These are phyloP conservation scores for Chrysanthemum seticuspe DNA, from an alignment of 129 eudicot genomes.

Conservation along the genomic window DNA sequence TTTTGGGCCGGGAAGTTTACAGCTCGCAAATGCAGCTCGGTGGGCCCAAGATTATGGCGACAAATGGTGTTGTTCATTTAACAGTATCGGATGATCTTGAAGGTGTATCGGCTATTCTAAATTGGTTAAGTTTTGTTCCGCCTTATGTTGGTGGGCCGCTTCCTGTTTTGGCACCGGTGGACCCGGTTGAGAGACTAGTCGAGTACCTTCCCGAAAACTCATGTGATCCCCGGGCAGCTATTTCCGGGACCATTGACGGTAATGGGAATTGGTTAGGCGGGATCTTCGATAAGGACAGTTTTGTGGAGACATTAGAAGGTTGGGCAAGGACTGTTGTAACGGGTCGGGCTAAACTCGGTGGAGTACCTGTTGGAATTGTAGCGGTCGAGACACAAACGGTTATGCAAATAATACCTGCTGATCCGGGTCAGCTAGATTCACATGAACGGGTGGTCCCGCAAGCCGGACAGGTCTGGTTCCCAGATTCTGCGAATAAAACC, in stretches of 20 bases:
- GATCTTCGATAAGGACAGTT: constrained; percentile 80
- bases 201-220: constrained; percentile 80
- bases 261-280: constrained; percentile 82
- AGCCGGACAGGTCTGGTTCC: constrained; percentile 99
- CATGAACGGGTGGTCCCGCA: constrained; percentile 96
- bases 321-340: constrained; percentile 99
- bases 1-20: constrained; percentile 95
- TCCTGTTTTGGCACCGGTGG: constrained; percentile 68
- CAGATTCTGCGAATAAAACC: constrained; percentile 91
- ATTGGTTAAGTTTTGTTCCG: constrained; percentile 92
- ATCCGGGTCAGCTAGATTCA: constrained; percentile 98
- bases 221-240: constrained; percentile 96
- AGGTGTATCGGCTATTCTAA: constrained; percentile 84
- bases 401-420: constrained; percentile 98
- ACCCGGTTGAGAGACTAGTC: constrained; percentile 73
- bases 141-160: constrained; percentile 84
- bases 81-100: constrained; percentile 95
- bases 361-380: constrained; percentile 89
- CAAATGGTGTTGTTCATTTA: constrained; percentile 92
- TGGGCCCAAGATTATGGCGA: constrained; percentile 96
- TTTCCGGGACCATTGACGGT: constrained; percentile 63
- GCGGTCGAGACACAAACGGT: constrained; percentile 97
- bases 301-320: constrained; percentile 93
- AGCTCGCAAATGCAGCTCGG: constrained; percentile 99
- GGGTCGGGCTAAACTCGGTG: constrained; percentile 96